Conservation (phyloP, 2,329 filamentous ascomycete species). For the Ophiostoma sp. region DNA sequence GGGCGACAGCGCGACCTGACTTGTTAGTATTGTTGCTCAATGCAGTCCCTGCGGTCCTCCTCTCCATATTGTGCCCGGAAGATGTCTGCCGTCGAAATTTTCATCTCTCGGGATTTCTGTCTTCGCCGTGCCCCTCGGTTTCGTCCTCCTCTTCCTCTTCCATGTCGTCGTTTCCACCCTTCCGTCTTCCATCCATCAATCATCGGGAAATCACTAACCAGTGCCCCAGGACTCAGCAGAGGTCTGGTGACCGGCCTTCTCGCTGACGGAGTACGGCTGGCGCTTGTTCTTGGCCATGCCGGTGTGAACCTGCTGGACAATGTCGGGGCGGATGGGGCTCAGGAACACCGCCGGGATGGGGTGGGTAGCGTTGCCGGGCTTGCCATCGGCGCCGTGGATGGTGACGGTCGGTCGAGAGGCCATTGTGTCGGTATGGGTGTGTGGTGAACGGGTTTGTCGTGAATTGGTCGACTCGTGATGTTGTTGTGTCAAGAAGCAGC, state of each 20-base stretch:
- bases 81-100: background rate
- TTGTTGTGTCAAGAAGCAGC: slow-evolving; percentile 11
- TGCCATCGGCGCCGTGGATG: slow-evolving; percentile 94
- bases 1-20: slow-evolving; percentile 92
- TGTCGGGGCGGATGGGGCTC: slow-evolving; percentile 95
- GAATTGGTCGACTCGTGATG: slow-evolving; percentile 19
- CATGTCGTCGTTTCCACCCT: background rate
- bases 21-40: slow-evolving; percentile 12
- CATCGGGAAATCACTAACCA: slow-evolving; percentile 57
- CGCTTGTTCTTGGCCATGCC: slow-evolving; percentile 99
- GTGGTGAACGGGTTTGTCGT: slow-evolving; percentile 20
- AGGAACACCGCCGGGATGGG: slow-evolving; percentile 95
- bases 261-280: slow-evolving; percentile 98
- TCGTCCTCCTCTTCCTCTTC: background rate
- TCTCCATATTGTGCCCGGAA: background rate
- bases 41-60: background rate
- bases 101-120: background rate
- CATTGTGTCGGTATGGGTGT: slow-evolving; percentile 48
- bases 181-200: background rate
- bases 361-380: slow-evolving; percentile 81
- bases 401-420: slow-evolving; percentile 96
- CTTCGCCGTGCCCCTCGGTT: background rate
- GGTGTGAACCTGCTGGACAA: slow-evolving; percentile 98
- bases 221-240: slow-evolving; percentile 99
- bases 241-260: slow-evolving; percentile 99